Evolutionary conservation across 2,329 filamentous ascomycete species (phyloP).

Genomic region (Verruconis gallopava): DNA sequence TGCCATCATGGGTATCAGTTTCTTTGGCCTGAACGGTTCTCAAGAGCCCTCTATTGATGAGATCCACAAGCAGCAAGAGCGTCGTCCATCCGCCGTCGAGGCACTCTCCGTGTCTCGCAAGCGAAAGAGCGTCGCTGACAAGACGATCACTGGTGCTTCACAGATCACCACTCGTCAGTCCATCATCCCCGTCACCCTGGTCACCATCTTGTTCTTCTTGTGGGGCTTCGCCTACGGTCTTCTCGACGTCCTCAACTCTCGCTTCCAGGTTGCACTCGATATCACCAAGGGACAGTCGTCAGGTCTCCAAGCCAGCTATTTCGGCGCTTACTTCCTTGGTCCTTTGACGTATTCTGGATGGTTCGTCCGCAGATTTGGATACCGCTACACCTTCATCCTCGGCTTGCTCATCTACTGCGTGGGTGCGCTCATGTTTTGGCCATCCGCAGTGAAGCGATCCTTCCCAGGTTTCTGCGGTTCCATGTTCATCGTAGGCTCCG

Average conservation of each 20-base stretch:
- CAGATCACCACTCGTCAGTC: slow-evolving; percentile 31
- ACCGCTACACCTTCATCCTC: slow-evolving; percentile 67
- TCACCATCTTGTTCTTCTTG: slow-evolving; percentile 38
- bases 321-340: slow-evolving; percentile 45
- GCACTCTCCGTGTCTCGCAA: slow-evolving; percentile 21
- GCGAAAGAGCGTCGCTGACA: slow-evolving; percentile 24
- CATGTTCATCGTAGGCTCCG: slow-evolving; percentile 62
- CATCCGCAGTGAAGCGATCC: slow-evolving; percentile 57
- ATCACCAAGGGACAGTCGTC: slow-evolving; percentile 42
- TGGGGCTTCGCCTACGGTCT: slow-evolving; percentile 38
- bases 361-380: slow-evolving; percentile 61
- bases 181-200: slow-evolving; percentile 35
- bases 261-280: slow-evolving; percentile 29
- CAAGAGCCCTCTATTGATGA: slow-evolving; percentile 24
- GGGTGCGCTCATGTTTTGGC: slow-evolving; percentile 73
- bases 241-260: slow-evolving; percentile 32
- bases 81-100: slow-evolving; percentile 23
- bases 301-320: slow-evolving; percentile 52
- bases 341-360: slow-evolving; percentile 41
- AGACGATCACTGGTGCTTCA: slow-evolving; percentile 22
- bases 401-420: slow-evolving; percentile 56
- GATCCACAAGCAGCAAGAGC: slow-evolving; percentile 23
- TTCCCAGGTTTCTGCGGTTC: slow-evolving; percentile 62
- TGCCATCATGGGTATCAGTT: slow-evolving; percentile 11
- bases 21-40: slow-evolving; percentile 15